phyloP scores from a whole-genome alignment of 176 grass and related monocot genomes.

The Zea luxurians region DNA sequence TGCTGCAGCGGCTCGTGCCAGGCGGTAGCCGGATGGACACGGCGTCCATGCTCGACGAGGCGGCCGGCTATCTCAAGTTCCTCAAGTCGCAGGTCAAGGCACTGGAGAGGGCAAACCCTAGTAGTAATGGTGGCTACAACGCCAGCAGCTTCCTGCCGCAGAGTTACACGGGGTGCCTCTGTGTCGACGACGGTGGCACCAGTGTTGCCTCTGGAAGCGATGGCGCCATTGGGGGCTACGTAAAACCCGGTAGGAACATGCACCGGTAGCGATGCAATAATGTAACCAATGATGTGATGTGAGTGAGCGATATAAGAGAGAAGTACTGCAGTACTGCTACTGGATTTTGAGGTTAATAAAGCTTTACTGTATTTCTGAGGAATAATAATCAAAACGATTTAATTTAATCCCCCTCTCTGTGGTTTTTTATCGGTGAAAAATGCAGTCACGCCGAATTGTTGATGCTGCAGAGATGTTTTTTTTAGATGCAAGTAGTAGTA shows the following conservation, averaged over 20 bases:
- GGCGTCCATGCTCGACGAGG: slow-evolving; percentile 87
- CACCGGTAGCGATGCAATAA: slow-evolving; percentile 16
- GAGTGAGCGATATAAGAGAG: neutral
- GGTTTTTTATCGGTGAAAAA: too few species aligned
- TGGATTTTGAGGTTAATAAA: slow-evolving; percentile 32
- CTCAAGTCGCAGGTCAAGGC: slow-evolving; percentile 75
- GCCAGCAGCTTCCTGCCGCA: slow-evolving; percentile 19
- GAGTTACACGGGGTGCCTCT: neutral
- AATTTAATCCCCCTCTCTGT: too few species aligned
- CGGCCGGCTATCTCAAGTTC: slow-evolving; percentile 83
- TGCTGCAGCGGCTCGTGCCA: slow-evolving; percentile 77
- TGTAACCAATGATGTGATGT: too few species aligned
- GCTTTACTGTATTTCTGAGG: neutral
- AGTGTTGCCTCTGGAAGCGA: slow-evolving; percentile 28
- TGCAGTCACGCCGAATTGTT: too few species aligned
- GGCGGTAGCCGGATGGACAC: slow-evolving; percentile 85
- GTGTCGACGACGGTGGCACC: neutral
- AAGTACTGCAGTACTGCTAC: slow-evolving; percentile 10
- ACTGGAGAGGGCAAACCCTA: slow-evolving; percentile 30
- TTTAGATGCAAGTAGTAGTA: too few species aligned
- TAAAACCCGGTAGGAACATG: slow-evolving; percentile 39
- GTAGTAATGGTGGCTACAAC: neutral
- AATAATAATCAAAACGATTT: too few species aligned
- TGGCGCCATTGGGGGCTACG: slow-evolving; percentile 23
- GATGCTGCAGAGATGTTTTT: too few species aligned